Percentiles rank a stretch among this genome's conserved stretches.
Evolutionary conservation across 2,329 filamentous ascomycete species (phyloP).

Genomic region (Xylaria sp.): DNA sequence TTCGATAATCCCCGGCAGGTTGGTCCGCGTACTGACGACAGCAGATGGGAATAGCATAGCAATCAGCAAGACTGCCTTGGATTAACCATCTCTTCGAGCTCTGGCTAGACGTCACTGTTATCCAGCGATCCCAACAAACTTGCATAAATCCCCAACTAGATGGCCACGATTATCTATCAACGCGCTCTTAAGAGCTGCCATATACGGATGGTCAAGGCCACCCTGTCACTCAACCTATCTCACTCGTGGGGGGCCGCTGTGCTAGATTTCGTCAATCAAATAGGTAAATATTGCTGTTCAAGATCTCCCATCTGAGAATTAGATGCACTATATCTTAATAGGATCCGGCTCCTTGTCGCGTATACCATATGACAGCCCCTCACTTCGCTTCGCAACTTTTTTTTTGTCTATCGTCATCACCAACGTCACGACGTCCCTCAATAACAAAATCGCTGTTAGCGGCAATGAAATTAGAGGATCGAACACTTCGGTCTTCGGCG

Average conservation of each 20-base stretch:
- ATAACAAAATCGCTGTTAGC: conserved; percentile 19
- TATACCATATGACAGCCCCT: neutral
- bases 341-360: conserved; percentile 22
- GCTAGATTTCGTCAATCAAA: conserved; percentile 15
- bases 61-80: neutral
- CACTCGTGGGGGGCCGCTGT: conserved; percentile 6
- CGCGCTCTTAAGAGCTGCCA: conserved; percentile 13
- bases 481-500: conserved; percentile 19
- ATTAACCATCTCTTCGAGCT: neutral
- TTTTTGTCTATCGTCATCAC: conserved; percentile 13
- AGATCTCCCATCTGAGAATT: conserved; percentile 26
- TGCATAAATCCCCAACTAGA: conserved; percentile 27
- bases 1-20: neutral
- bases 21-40: neutral
- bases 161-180: neutral
- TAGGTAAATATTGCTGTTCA: conserved; percentile 14
- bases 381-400: conserved; percentile 16
- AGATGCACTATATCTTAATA: conserved; percentile 16
- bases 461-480: neutral
- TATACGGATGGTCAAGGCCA: conserved; percentile 16
- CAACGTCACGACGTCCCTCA: conserved; percentile 8
- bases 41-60: neutral
- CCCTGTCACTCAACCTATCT: conserved; percentile 11
- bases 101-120: conserved; percentile 14
- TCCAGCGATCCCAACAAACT: conserved; percentile 26